Evolutionary conservation across 352 stramenopile genomes (phyloP), one percentile per base, ranked within the genome.

Genomic region (Pythium folliculosum): DNA sequence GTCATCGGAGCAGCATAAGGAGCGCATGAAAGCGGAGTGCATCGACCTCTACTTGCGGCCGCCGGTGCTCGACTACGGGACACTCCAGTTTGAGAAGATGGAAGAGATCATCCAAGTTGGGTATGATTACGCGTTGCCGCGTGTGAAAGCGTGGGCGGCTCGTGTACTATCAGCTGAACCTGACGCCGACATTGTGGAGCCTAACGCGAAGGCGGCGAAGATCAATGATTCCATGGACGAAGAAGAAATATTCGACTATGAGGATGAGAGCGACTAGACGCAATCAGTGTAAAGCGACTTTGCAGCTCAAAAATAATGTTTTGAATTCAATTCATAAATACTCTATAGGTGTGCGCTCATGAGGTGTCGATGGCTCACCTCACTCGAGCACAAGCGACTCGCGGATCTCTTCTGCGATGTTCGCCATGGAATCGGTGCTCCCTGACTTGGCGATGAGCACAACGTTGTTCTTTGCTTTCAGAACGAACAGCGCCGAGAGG

Each of bases 81-180:
- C 86, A n/a, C 76, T 98, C 19, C 86, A 98, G 69, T 98, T 95
- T 63, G 91, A 96, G 69, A 97, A 96, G 76, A 94, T 94, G 69
- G 85, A 96, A 30, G 88, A 97, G 66, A 96, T 97, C 58, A 92
- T 96, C 45, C 70, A 91, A 49, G 82, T 94, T 37, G 88, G 88
- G 3, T 96, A 96, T 65, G 77, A 89, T 6, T 95, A 92, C 55
- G 88, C 88, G 3, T 59, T 95, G 51, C 88, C 88, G 19, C 78
- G 85, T 37, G 77, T 93, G 21, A 75, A 78, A 54, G 80, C 71
- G 13, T 93, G 85, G 85, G 77, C 81, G 7, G 67, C 68, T 5
- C 80, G 74, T 2, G 81, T 91, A 21, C 57, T 91, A 13, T 71
- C 76, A 21, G 72, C 62, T 0, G 85, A 93, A 45, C 85, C 85